Base-by-base conservation (phyloP, 352 stramenopile genomes). In the Globisporangium lucens region DNA sequence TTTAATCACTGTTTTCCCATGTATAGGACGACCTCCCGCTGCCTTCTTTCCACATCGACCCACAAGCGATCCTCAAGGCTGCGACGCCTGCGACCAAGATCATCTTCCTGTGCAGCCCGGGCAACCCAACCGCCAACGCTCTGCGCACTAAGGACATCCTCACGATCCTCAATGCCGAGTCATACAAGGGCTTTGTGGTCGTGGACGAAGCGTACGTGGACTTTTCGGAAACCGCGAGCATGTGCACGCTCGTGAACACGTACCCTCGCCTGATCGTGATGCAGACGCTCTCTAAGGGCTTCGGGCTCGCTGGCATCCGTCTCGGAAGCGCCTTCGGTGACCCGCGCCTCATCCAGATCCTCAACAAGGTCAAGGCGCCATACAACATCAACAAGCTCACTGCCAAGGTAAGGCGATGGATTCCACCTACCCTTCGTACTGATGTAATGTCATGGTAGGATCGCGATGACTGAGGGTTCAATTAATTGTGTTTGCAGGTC, bases 321-420 rank as follows among this genome's bases (percentile, higher is more conserved):
- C 71, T 98, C 43, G 92, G 92, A 6, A 90, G 96, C 67, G 92
- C 96, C 27, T 98, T 99, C 62, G 97, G 88, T 41, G 75, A 95
- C 68, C 73, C 89, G 7, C 87, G 91, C 63, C 82, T 99, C 9
- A 98, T 99, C 73, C 90, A 98, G 80, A 88, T 99, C 43, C 94
- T 99, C 66, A 99, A 99, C 81, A 99, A 99, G 72, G 94, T 99
- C 65, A 99, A 99, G 79, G 97, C 97, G n/a, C 97, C 97, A 17
- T 99, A 99, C 86, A 99, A 99, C 83, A 96, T 99, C 64, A 99
- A 98, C 88, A 98, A 97, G 68, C 78, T 99, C 35, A 98, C 97
- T 5, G 87, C 91, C 53, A 91, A 94, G 69, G 85, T 83, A 61
- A 51, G 43, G 4, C 5, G 20, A 51, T 24, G 7, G 7, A 22